Evolutionary conservation across 345 rosid species (phyloP), one percentile per base, ranked within the genome.

Genomic region (Citrus unshiu): DNA sequence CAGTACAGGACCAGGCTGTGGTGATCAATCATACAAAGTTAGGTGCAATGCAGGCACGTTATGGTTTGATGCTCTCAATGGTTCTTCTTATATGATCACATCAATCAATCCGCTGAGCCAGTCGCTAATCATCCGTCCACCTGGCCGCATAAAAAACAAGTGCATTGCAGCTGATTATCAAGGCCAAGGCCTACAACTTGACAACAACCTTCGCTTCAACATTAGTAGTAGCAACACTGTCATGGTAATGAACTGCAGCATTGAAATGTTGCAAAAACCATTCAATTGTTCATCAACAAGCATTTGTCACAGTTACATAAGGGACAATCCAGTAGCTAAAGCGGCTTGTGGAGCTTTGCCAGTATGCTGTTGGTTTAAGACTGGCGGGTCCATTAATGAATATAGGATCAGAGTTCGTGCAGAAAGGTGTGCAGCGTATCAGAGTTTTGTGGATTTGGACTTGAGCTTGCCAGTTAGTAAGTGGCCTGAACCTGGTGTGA

Each of bases 401-500:
- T 78, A 89, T 69, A 56, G 3, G 70, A 82, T 89, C 7, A 57
- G 84, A 79, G 51, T 46, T 46, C 51, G 83, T 84, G 4, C 57
- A 77, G 8, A 77, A 76, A 0, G 49, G 7, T 89, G 92, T 64
- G 57, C 77, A 6, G 92, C 88, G 7, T 89, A 84, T 73, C 56
- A 73, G 54, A 86, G 88, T 73, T 87, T 87, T n/a, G 90, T 86
- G 72, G 79, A 83, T 76, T 75, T 87, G 77, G 64, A 86, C 40
- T 18, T 77, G 32, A n/a, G 12, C 1, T 66, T 22, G 24, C 89
- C 89, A 1, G 80, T 80, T 49, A 65, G 60, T 68, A 39, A 10
- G 73, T 89, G 92, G 90, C 84, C 90, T 2, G 65, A 66, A 4
- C 89, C 89, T 0, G 92, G 83, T 2, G 24, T 89, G 80, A 88